phyloP scores from a whole-genome alignment of 2,329 filamentous ascomycete genomes.

The Blastomyces gilchristii region DNA sequence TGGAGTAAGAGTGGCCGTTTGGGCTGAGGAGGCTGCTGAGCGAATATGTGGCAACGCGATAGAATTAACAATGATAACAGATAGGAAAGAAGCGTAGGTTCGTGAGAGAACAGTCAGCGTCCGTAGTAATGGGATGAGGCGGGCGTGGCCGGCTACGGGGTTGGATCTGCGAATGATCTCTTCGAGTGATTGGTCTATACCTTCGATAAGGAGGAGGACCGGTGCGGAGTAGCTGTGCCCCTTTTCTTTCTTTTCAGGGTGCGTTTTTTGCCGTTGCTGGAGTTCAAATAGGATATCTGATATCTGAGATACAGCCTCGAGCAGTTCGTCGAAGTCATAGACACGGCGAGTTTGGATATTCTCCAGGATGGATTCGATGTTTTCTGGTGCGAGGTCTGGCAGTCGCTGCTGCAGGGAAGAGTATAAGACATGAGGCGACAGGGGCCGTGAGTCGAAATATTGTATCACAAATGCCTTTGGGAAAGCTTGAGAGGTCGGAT shows the following conservation, averaged over 20 bases:
- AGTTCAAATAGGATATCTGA: conserved; percentile 14
- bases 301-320: conserved; percentile 12
- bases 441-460: conserved; percentile 10
- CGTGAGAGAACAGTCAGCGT: conserved; percentile 28
- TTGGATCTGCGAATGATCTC: conserved; percentile 31
- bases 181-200: conserved; percentile 30
- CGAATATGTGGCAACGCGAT: conserved; percentile 18
- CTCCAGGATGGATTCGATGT: conserved; percentile 9
- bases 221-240: background rate
- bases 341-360: conserved; percentile 13
- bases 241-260: background rate
- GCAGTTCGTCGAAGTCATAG: conserved; percentile 14
- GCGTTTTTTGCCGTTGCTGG: background rate
- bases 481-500: background rate
- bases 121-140: conserved; percentile 25
- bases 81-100: conserved; percentile 22
- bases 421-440: conserved; percentile 7
- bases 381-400: conserved; percentile 6
- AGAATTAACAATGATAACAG: conserved; percentile 31
- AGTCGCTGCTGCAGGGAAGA: conserved; percentile 11
- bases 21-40: background rate
- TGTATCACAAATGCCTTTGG: conserved; percentile 14
- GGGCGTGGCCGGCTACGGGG: conserved; percentile 25
- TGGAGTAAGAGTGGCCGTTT: background rate
- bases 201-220: conserved; percentile 26